These are phyloP conservation scores for Beauveria australis DNA, from an alignment of 2,329 filamentous ascomycete species.

Conservation along the genomic window DNA sequence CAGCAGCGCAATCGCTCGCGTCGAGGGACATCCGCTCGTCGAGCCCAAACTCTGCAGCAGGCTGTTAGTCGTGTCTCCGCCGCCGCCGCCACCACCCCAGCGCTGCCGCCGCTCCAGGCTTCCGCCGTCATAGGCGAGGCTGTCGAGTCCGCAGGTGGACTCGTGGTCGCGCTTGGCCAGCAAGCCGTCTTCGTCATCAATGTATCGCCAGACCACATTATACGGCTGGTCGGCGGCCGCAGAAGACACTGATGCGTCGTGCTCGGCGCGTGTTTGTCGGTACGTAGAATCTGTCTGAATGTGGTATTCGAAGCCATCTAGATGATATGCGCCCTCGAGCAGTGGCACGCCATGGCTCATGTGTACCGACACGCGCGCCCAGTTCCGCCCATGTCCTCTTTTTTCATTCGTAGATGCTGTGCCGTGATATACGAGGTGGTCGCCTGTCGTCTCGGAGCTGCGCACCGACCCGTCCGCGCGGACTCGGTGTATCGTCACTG, in stretches of 20 bases:
- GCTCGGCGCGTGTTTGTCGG: background rate
- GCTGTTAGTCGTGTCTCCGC: constrained; percentile 2
- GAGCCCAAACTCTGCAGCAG: constrained; percentile 50
- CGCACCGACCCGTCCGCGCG: constrained; percentile 7
- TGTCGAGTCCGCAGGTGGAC: background rate
- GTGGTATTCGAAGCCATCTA: constrained; percentile 13
- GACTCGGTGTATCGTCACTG: constrained; percentile 6
- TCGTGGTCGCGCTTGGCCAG: background rate
- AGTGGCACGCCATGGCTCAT: constrained; percentile 4
- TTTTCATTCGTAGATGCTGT: background rate
- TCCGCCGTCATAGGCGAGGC: background rate
- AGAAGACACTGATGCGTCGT: background rate
- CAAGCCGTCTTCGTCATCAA: background rate
- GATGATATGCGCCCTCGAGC: constrained; percentile 12
- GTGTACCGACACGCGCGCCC: constrained; percentile 12
- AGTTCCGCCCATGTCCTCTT: background rate
- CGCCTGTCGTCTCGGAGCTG: constrained; percentile 7
- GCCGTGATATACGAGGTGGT: constrained; percentile 12
- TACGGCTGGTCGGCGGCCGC: background rate
- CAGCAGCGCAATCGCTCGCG: constrained; percentile 75
- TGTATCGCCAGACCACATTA: constrained; percentile 10
- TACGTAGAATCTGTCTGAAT: constrained; percentile 12
- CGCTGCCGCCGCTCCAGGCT: background rate
- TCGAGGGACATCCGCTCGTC: constrained; percentile 67
- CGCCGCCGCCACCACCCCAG: background rate